Percentiles rank a stretch among this genome's conserved stretches.
phyloP scores from a whole-genome alignment of 1,284 basidiomycete genomes.

The Sanghuangporus sanghuang region DNA sequence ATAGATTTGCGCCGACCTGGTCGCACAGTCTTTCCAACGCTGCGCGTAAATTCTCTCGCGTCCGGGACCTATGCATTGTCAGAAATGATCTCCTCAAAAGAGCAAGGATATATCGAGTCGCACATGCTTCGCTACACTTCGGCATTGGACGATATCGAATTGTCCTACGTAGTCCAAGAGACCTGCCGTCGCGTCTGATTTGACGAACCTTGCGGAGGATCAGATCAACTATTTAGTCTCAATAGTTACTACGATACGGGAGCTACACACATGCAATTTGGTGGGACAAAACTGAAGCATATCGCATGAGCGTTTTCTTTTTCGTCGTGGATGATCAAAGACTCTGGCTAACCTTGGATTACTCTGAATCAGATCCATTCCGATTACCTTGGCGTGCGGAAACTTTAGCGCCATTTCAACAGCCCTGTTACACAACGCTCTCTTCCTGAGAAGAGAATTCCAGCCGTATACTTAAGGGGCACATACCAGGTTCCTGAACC shows the following conservation, averaged over 20 bases:
- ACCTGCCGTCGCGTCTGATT: not conserved
- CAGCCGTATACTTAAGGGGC: not conserved
- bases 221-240: not conserved
- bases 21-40: slow-evolving; percentile 6
- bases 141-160: slow-evolving; percentile 16
- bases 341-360: slow-evolving; percentile 6
- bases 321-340: not conserved
- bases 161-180: slow-evolving; percentile 9
- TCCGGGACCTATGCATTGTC: slow-evolving; percentile 5
- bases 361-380: slow-evolving; percentile 16
- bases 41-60: slow-evolving; percentile 8
- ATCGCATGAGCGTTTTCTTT: not conserved
- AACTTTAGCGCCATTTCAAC: slow-evolving; percentile 17
- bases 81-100: not conserved
- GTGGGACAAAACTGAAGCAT: not conserved
- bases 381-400: slow-evolving; percentile 15
- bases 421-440: slow-evolving; percentile 2
- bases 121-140: slow-evolving; percentile 16
- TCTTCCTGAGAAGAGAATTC: not conserved
- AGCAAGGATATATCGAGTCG: not conserved
- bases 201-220: slow-evolving; percentile 8
- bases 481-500: slow-evolving; percentile 16
- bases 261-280: slow-evolving; percentile 12
- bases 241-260: not conserved
- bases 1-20: slow-evolving; percentile 2